phyloP scores from a whole-genome alignment of 371 early-diverging fungal species.

The Chytridium lagenaria region DNA sequence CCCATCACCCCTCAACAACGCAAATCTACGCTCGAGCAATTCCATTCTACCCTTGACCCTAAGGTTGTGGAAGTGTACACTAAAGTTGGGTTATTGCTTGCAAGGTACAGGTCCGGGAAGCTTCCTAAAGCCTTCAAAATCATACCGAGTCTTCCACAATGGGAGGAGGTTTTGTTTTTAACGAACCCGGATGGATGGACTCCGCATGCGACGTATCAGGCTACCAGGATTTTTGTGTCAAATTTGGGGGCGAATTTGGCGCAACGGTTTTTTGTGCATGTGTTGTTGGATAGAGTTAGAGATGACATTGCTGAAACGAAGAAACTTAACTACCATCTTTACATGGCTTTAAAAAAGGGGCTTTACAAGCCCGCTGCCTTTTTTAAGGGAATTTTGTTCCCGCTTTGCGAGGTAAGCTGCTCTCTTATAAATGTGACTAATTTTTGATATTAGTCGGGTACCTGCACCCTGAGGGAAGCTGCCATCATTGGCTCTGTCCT shows the following conservation, averaged over 20 bases:
- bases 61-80: conserved; percentile 95
- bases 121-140: conserved; percentile 99
- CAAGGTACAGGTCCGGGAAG: conserved; percentile 94
- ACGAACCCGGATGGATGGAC: conserved; percentile 95
- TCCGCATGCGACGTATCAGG: conserved; percentile 94
- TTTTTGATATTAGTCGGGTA: conserved; percentile 60
- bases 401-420: conserved; percentile 80
- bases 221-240: conserved; percentile 94
- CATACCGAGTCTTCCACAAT: conserved; percentile 91
- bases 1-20: too few relatives aligned
- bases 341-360: conserved; percentile 94
- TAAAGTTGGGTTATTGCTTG: conserved; percentile 90
- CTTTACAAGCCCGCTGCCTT: conserved; percentile 97
- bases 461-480: conserved; percentile 97
- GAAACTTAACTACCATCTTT: conserved; percentile 94
- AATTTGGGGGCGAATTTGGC: conserved; percentile 91
- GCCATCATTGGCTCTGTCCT: conserved; percentile 92
- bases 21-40: not conserved
- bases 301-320: conserved; percentile 94
- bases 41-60: conserved; percentile 64
- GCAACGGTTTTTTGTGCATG: conserved; percentile 86
- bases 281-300: conserved; percentile 89
- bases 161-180: conserved; percentile 94
- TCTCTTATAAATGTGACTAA: not conserved
- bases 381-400: conserved; percentile 96